These are phyloP conservation scores for Bryoglossum gracile DNA, from an alignment of 495 filamentous ascomycete genomes.

Conservation along the genomic window DNA sequence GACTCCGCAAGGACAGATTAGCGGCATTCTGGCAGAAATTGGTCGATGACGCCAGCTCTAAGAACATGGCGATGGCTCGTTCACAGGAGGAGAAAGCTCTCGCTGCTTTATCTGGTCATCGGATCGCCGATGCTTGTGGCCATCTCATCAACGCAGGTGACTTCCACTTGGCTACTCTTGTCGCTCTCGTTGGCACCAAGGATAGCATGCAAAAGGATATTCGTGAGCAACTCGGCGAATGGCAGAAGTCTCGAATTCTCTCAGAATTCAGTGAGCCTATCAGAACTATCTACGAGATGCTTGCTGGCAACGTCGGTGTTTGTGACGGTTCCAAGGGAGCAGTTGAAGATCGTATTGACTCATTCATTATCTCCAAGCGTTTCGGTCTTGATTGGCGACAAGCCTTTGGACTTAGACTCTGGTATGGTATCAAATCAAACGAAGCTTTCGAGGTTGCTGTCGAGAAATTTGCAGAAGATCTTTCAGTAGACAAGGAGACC, in stretches of 20 bases:
- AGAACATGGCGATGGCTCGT: conserved; percentile 40
- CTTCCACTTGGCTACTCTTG: conserved; percentile 72
- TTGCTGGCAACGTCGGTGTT: conserved; percentile 75
- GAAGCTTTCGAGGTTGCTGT: conserved; percentile 66
- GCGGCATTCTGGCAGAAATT: conserved; percentile 54
- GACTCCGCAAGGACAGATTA: conserved; percentile 45
- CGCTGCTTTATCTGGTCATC: conserved; percentile 66
- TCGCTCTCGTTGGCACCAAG: conserved; percentile 72
- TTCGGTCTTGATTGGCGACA: conserved; percentile 90
- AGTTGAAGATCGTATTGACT: conserved; percentile 65
- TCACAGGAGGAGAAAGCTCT: conserved; percentile 77
- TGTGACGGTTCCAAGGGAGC: conserved; percentile 68
- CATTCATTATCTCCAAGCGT: conserved; percentile 69
- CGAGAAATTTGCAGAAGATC: conserved; percentile 57
- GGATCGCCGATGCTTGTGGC: conserved; percentile 73
- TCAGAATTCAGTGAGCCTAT: conserved; percentile 83
- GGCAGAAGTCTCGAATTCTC: conserved; percentile 70
- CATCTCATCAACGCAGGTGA: conserved; percentile 63
- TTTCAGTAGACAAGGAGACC: conserved; percentile 54
- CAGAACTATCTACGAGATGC: conserved; percentile 80
- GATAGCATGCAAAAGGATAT: conserved; percentile 58
- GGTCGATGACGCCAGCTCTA: conserved; percentile 48
- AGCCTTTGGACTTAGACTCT: conserved; percentile 82
- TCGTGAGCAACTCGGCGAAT: conserved; percentile 68
- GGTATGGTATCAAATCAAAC: conserved; percentile 65